Conservation (phyloP, 208 protist genomes). For the Leishmania turanica region DNA sequence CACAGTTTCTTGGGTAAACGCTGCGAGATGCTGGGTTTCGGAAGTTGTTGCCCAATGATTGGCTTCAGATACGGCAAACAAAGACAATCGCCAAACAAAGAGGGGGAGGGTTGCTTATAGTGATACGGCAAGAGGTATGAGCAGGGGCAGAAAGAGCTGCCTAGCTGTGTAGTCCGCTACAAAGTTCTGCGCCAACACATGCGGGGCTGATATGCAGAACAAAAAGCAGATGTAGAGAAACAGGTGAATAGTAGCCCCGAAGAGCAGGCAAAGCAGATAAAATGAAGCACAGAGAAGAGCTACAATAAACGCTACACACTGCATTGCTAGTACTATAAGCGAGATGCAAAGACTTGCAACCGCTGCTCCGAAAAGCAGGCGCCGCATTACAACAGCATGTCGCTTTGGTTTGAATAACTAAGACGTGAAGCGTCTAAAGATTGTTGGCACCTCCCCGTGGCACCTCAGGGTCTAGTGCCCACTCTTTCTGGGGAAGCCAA, state of each 20-base stretch:
- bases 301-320: no score
- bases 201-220: not conserved
- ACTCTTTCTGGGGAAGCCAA: not conserved
- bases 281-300: no score
- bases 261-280: not conserved
- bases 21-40: not conserved
- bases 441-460: constrained; percentile 76
- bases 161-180: constrained; percentile 83
- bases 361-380: no score
- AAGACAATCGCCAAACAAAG: no score
- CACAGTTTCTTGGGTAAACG: not conserved
- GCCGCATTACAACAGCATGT: fast-evolving
- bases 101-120: not conserved
- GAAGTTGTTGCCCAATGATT: not conserved
- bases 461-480: constrained; percentile 4
- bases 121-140: not conserved
- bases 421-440: constrained; percentile 49
- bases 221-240: not conserved
- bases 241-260: not conserved
- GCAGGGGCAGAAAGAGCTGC: not conserved
- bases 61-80: not conserved
- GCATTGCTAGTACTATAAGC: no score
- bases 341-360: no score
- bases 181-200: constrained; percentile 60
- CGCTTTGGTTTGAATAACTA: not conserved